Conservation (phyloP, 225 moss, liverwort and hornwort species). For the Pseudisothecium myosuroides region DNA sequence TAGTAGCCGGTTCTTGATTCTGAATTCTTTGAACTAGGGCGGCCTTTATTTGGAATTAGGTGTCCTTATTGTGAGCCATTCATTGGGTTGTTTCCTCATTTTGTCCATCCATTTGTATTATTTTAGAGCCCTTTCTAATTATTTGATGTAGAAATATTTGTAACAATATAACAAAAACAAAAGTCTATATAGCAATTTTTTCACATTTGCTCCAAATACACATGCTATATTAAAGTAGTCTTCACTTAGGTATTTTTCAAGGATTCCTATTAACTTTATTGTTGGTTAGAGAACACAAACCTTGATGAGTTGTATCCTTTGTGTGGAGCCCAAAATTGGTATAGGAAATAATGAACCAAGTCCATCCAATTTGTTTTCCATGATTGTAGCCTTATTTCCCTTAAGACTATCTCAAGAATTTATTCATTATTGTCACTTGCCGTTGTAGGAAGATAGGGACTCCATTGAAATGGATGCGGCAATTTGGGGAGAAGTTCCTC, state of each 20-base stretch:
- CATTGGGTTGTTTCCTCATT: accelerated
- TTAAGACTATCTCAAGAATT: too few relatives aligned
- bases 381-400: not conserved
- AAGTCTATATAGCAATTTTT: too few relatives aligned
- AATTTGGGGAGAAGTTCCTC: not conserved
- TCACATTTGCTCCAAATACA: not conserved
- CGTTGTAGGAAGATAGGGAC: not conserved
- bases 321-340: too few relatives aligned
- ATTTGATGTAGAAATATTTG: not conserved
- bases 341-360: not conserved
- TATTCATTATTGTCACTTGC: not conserved
- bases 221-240: not conserved
- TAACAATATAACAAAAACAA: too few relatives aligned
- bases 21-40: too few relatives aligned
- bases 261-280: not conserved
- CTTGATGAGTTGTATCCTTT: not conserved
- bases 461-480: not conserved
- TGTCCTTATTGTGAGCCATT: too few relatives aligned
- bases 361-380: not conserved
- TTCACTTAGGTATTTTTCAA: not conserved
- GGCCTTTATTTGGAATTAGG: not conserved
- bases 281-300: too few relatives aligned
- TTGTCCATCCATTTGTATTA: too few relatives aligned
- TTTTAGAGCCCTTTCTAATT: too few relatives aligned
- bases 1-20: too few relatives aligned